These are phyloP conservation scores for Orbilia oligospora DNA, from an alignment of 2,329 filamentous ascomycete genomes.

Conservation along the genomic window DNA sequence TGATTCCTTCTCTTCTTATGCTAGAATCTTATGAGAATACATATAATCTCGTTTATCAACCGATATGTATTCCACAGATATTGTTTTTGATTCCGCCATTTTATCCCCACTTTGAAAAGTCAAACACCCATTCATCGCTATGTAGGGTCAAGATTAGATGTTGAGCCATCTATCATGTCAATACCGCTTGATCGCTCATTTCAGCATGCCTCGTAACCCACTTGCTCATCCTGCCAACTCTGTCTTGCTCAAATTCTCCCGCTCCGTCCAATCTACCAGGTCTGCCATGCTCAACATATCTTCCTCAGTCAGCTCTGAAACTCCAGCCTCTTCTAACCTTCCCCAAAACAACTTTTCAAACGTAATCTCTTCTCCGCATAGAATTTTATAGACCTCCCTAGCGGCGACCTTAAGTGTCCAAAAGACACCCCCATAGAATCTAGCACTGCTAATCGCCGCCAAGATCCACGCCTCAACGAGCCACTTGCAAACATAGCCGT, in stretches of 20 bases:
- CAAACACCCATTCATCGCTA: not conserved
- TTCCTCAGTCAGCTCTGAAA: slow-evolving; percentile 32
- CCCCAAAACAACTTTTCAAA: slow-evolving; percentile 49
- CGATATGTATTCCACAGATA: slow-evolving; percentile 1
- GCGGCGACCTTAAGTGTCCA: slow-evolving; percentile 32
- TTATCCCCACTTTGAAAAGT: not conserved
- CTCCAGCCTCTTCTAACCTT: slow-evolving; percentile 30
- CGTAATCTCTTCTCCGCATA: slow-evolving; percentile 35
- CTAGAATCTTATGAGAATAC: not conserved
- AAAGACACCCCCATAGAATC: slow-evolving; percentile 45
- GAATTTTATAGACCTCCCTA: slow-evolving; percentile 26
- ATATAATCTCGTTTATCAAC: not conserved
- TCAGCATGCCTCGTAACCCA: not conserved
- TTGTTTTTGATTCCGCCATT: no score
- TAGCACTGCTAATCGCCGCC: slow-evolving; percentile 32
- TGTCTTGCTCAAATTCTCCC: slow-evolving; percentile 25
- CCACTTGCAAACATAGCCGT: slow-evolving; percentile 56
- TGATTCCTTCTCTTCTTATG: not conserved
- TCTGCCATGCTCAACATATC: slow-evolving; percentile 31
- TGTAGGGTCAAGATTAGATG: not conserved
- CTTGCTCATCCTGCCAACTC: slow-evolving; percentile 21
- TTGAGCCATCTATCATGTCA: not conserved
- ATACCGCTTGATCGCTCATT: not conserved
- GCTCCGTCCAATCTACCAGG: slow-evolving; percentile 24
- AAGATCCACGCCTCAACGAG: slow-evolving; percentile 52